Conservation (phyloP, 352 stramenopile genomes). For the Pythium aquatile region DNA sequence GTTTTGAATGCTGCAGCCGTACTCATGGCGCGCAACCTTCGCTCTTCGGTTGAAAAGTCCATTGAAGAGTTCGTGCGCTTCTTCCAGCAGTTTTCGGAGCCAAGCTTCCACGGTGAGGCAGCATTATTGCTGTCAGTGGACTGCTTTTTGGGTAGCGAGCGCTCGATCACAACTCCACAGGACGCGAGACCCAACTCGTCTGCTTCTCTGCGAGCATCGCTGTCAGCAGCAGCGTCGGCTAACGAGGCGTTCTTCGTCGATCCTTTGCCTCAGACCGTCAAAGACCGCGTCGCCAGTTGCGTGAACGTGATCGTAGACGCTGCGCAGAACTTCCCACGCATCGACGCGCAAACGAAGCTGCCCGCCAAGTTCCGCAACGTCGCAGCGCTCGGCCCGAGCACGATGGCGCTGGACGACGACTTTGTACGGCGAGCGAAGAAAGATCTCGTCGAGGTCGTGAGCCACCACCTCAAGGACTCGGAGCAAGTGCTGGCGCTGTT, state of each 20-base stretch:
- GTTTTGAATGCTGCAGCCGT: constrained; percentile 82
- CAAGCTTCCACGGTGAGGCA: constrained; percentile 53
- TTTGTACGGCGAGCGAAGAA: constrained; percentile 79
- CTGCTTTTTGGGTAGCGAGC: constrained; percentile 27
- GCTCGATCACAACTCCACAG: not conserved
- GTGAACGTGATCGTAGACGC: constrained; percentile 76
- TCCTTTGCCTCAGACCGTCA: constrained; percentile 45
- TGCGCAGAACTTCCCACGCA: constrained; percentile 85
- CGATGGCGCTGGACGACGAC: constrained; percentile 72
- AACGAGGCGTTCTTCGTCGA: constrained; percentile 63
- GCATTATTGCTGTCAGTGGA: constrained; percentile 62
- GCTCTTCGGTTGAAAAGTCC: constrained; percentile 82
- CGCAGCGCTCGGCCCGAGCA: constrained; percentile 77
- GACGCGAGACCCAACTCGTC: not conserved
- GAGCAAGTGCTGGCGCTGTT: constrained; percentile 70
- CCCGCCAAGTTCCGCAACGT: constrained; percentile 58
- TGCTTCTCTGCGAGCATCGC: not conserved
- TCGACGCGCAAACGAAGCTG: constrained; percentile 81
- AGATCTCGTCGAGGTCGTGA: constrained; percentile 45
- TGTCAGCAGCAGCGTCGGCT: not conserved
- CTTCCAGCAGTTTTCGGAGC: constrained; percentile 66
- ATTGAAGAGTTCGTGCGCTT: constrained; percentile 70
- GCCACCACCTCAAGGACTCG: constrained; percentile 68
- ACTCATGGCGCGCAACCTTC: constrained; percentile 90
- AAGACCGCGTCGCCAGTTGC: constrained; percentile 66